These are phyloP conservation scores for Aurinia saxatilis DNA, from an alignment of 345 rosid genomes.

Conservation along the genomic window DNA sequence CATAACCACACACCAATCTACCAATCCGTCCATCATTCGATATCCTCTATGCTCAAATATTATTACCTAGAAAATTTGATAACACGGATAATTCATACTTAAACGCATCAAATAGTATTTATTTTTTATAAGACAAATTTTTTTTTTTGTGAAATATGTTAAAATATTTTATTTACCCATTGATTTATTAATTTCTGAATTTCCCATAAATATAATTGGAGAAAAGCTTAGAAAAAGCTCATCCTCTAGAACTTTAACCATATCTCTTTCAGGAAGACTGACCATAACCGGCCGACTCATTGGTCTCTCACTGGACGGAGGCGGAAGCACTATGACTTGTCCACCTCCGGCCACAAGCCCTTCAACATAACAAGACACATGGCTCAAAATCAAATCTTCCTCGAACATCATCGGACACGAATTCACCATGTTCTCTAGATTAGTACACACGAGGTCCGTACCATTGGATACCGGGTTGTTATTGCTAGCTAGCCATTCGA, in stretches of 20 bases:
- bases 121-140: too few relatives aligned
- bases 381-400: slow-evolving; percentile 32
- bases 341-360: slow-evolving; percentile 42
- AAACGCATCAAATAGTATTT: too few relatives aligned
- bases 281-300: slow-evolving; percentile 49
- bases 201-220: slow-evolving; percentile 42
- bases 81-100: too few relatives aligned
- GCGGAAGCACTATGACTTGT: slow-evolving; percentile 44
- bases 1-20: too few relatives aligned
- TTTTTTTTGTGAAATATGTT: too few relatives aligned
- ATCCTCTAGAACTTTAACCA: slow-evolving; percentile 35
- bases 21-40: too few relatives aligned
- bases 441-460: slow-evolving; percentile 42
- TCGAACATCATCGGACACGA: slow-evolving; percentile 31
- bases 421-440: slow-evolving; percentile 33
- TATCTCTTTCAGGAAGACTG: slow-evolving; percentile 42
- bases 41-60: too few relatives aligned
- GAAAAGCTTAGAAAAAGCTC: slow-evolving; percentile 38
- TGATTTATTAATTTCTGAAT: background rate
- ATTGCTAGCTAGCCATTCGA: slow-evolving; percentile 45
- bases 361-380: slow-evolving; percentile 38
- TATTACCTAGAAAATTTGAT: too few relatives aligned
- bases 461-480: slow-evolving; percentile 21
- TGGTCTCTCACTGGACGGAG: slow-evolving; percentile 30
- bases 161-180: background rate